Evolutionary conservation across 306 rosid species (phyloP).

Genomic region (Corylus heterophylla): DNA sequence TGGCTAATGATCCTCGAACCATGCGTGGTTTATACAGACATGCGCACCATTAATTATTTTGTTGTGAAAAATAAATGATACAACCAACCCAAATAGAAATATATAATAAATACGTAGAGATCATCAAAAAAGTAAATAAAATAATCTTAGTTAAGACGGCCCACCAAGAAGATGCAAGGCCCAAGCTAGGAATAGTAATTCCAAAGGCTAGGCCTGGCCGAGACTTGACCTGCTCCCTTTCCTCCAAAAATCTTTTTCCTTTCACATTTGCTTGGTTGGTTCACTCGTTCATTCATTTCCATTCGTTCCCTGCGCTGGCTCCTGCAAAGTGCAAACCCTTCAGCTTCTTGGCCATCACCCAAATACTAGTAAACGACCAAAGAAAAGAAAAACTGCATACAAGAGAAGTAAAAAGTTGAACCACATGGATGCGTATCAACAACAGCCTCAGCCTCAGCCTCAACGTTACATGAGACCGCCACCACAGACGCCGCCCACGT

Average conservation of each 20-base stretch:
- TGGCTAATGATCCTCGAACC: no score
- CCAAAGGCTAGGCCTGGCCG: slow-evolving; percentile 14
- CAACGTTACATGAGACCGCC: slow-evolving; percentile 62
- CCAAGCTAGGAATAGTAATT: not conserved
- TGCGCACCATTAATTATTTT: no score
- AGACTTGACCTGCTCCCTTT: slow-evolving; percentile 18
- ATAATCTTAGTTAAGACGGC: not conserved
- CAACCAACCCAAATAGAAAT: no score
- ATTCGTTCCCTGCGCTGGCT: not conserved
- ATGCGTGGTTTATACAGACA: no score
- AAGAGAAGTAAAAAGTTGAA: not conserved
- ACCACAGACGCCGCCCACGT: slow-evolving; percentile 45
- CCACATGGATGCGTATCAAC: slow-evolving; percentile 72
- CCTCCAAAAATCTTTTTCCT: slow-evolving; percentile 4
- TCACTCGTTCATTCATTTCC: not conserved
- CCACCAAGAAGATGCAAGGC: not conserved
- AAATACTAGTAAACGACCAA: not conserved
- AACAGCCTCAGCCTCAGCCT: slow-evolving; percentile 38
- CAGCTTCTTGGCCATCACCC: slow-evolving; percentile 7
- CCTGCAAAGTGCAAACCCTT: not conserved
- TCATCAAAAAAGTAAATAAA: no score
- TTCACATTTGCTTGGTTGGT: not conserved
- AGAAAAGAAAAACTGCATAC: not conserved
- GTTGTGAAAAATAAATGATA: no score
- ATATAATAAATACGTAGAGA: no score